phyloP scores from a whole-genome alignment of 225 moss, liverwort and hornwort genomes.

The Rhytidiadelphus loreus region DNA sequence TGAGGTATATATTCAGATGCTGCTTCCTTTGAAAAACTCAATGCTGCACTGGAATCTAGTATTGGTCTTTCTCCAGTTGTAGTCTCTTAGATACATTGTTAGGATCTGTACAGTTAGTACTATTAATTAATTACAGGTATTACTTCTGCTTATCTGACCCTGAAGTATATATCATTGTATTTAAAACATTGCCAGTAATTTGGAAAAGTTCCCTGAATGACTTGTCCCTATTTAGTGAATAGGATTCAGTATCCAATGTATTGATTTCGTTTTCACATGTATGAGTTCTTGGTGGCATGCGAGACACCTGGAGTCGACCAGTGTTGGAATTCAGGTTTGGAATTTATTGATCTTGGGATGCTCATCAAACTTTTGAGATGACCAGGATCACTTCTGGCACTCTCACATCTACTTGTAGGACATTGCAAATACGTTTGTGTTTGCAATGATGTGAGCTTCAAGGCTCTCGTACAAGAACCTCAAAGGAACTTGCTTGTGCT shows the following conservation, averaged over 20 bases:
- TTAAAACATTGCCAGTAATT: background rate
- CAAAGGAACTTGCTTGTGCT: background rate
- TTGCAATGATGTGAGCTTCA: background rate
- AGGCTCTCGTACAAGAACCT: background rate
- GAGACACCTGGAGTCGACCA: background rate
- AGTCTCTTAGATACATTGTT: background rate
- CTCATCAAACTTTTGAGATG: background rate
- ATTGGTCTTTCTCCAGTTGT: background rate
- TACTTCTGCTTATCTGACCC: background rate
- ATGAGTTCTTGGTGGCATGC: background rate
- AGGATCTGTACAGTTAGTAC: background rate
- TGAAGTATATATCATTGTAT: background rate
- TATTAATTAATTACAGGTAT: background rate
- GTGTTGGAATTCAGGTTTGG: background rate
- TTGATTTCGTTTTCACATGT: background rate
- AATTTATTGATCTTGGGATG: background rate
- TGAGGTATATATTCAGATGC: background rate
- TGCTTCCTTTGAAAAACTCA: background rate
- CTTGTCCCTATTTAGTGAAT: background rate
- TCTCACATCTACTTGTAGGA: background rate
- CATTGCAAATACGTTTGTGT: background rate
- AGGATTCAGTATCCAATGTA: background rate
- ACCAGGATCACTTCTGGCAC: background rate
- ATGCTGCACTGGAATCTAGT: background rate
- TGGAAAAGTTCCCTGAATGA: background rate